These are phyloP conservation scores for Colletotrichum tabaci DNA, from an alignment of 2,329 filamentous ascomycete genomes.

Conservation along the genomic window DNA sequence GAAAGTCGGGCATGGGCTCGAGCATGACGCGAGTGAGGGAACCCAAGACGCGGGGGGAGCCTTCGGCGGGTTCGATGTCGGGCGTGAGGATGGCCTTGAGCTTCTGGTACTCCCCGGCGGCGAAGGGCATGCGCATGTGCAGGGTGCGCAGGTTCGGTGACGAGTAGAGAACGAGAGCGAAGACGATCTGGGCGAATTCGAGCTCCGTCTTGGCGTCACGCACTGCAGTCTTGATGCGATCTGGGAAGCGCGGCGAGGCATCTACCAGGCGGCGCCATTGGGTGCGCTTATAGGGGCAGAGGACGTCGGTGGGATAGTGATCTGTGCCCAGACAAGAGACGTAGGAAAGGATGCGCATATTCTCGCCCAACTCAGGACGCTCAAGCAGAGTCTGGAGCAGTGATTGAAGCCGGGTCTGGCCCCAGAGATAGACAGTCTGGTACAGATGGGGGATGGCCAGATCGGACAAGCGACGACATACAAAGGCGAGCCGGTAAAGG, in stretches of 20 bases:
- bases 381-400: constrained; percentile 39
- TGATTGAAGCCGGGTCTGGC: constrained; percentile 38
- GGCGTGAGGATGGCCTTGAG: constrained; percentile 39
- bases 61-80: constrained; percentile 35
- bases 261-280: constrained; percentile 36
- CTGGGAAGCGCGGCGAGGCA: constrained; percentile 28
- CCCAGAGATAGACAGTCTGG: constrained; percentile 39
- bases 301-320: constrained; percentile 37
- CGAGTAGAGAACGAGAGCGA: constrained; percentile 39
- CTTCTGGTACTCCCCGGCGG: constrained; percentile 40
- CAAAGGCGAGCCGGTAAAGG: constrained; percentile 36
- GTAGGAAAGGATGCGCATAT: constrained; percentile 40
- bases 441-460: constrained; percentile 37
- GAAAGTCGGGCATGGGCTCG: constrained; percentile 41
- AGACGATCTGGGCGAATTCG: constrained; percentile 38
- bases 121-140: constrained; percentile 41
- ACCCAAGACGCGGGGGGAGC: constrained; percentile 34
- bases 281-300: constrained; percentile 39
- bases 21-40: constrained; percentile 41
- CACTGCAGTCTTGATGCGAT: constrained; percentile 34
- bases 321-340: constrained; percentile 37
- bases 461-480: constrained; percentile 35
- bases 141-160: constrained; percentile 34
- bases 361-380: constrained; percentile 35
- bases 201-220: constrained; percentile 34